A percentile compares a stretch with the other conserved stretches of the same genome.
These are phyloP conservation scores for Daldinia concentrica DNA, from an alignment of 495 filamentous ascomycete species.

Conservation along the genomic window DNA sequence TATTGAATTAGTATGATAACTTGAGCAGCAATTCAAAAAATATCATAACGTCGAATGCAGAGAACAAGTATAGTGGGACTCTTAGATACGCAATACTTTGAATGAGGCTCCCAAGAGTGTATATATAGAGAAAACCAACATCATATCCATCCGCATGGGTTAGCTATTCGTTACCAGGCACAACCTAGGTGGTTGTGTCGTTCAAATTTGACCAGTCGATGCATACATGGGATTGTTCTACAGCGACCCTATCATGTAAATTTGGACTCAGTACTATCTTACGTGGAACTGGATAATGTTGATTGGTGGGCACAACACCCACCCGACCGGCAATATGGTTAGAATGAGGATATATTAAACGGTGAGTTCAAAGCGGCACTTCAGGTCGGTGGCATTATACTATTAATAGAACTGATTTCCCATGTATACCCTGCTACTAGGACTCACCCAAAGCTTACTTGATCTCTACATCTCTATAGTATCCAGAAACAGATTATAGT, in stretches of 20 bases:
- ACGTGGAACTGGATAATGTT: neutral
- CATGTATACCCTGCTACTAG: neutral
- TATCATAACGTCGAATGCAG: too few relatives aligned
- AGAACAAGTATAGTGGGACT: too few relatives aligned
- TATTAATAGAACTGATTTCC: neutral
- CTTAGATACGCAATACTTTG: too few relatives aligned
- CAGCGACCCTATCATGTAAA: constrained; percentile 19
- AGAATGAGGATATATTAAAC: constrained; percentile 38
- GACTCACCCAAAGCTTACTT: neutral
- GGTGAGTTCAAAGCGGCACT: constrained; percentile 14
- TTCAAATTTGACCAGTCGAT: neutral
- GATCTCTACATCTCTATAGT: neutral
- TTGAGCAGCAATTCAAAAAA: too few relatives aligned
- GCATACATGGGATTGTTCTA: neutral
- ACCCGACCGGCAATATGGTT: constrained; percentile 27
- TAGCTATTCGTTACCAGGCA: neutral
- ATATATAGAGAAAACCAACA: too few relatives aligned
- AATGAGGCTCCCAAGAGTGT: too few relatives aligned
- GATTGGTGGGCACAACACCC: constrained; percentile 22
- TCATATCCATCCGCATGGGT: too few relatives aligned
- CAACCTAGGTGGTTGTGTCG: too few relatives aligned
- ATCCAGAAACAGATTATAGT: neutral
- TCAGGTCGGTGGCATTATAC: neutral
- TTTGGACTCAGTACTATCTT: constrained; percentile 7
- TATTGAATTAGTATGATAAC: too few relatives aligned